Conservation (phyloP, 306 rosid genomes). For the Datisca glomerata region DNA sequence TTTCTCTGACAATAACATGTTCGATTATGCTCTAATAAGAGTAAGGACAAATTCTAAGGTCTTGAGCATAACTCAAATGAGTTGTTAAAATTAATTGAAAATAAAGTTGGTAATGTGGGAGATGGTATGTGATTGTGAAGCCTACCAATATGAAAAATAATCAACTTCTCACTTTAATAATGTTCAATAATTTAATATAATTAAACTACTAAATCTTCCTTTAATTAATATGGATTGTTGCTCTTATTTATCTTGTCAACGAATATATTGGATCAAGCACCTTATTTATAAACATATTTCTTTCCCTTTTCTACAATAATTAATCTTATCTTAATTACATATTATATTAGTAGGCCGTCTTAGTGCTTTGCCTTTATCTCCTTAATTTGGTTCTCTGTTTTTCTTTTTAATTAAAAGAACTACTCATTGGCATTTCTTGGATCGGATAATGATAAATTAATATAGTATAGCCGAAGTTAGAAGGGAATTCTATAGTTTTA, state of each 20-base stretch:
- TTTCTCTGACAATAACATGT: not conserved
- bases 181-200: not conserved
- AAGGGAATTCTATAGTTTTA: too few relatives aligned
- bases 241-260: constrained; percentile 17
- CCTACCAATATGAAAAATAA: not conserved
- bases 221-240: not conserved
- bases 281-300: too few relatives aligned
- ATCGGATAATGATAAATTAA: too few relatives aligned
- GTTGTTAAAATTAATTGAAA: constrained; percentile 18
- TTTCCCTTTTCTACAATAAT: too few relatives aligned
- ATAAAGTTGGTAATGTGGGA: constrained; percentile 16
- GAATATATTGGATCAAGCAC: constrained; percentile 20
- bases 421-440: too few relatives aligned
- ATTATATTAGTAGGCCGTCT: too few relatives aligned
- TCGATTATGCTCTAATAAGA: not conserved
- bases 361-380: too few relatives aligned
- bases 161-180: not conserved
- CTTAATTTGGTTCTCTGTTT: too few relatives aligned
- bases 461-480: too few relatives aligned
- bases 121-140: constrained; percentile 6
- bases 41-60: not conserved
- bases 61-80: constrained; percentile 6
- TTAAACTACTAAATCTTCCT: not conserved
- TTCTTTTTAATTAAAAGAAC: too few relatives aligned
- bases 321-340: too few relatives aligned